These are phyloP conservation scores for Colletotrichum theobromicola DNA, from an alignment of 2,329 filamentous ascomycete species.

Conservation along the genomic window DNA sequence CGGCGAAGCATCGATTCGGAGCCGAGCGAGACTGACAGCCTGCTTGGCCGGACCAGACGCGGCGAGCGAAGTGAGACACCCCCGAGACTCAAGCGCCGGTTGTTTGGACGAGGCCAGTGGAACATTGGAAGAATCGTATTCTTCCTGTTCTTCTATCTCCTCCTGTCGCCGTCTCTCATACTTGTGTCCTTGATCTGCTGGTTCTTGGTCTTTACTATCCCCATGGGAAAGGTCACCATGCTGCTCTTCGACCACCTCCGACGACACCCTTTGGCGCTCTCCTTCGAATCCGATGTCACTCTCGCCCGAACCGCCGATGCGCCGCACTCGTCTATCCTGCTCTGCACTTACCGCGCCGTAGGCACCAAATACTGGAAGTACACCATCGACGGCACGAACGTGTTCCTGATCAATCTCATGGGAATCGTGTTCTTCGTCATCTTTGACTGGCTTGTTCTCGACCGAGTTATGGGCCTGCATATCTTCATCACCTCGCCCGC, in stretches of 20 bases:
- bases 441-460: constrained; percentile 86
- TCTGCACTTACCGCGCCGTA: constrained; percentile 96
- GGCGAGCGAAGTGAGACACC: constrained; percentile 50
- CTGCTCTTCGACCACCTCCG: constrained; percentile 90
- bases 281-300: constrained; percentile 86
- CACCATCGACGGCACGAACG: constrained; percentile 96
- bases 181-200: constrained; percentile 89
- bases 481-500: constrained; percentile 80
- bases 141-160: constrained; percentile 93
- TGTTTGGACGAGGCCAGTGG: constrained; percentile 97
- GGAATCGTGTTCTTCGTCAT: constrained; percentile 93
- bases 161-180: constrained; percentile 86
- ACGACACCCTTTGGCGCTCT: constrained; percentile 88
- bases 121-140: constrained; percentile 93
- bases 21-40: constrained; percentile 84
- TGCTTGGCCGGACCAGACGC: constrained; percentile 70
- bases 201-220: constrained; percentile 97
- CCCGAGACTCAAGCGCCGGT: constrained; percentile 71
- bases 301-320: constrained; percentile 74
- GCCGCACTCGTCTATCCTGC: constrained; percentile 82
- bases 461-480: constrained; percentile 70
- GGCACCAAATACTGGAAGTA: constrained; percentile 99
- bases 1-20: constrained; percentile 87
- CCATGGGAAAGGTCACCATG: constrained; percentile 95
- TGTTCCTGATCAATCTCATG: constrained; percentile 98